phyloP scores from a whole-genome alignment of 2,329 filamentous ascomycete species.

The Alternaria sp. region DNA sequence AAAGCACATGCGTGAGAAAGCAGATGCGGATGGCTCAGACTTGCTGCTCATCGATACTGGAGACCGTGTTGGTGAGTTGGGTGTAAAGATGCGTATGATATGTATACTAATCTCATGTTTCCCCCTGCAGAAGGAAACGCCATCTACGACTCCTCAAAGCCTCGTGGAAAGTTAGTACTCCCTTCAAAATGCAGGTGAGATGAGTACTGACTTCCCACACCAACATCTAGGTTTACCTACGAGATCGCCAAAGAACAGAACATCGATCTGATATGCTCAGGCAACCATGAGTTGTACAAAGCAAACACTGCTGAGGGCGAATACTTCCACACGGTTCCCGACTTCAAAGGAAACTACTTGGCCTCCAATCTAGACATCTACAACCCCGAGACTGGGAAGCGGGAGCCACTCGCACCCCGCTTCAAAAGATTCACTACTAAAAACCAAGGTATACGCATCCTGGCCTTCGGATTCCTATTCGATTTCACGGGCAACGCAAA shows the following conservation, averaged over 20 bases:
- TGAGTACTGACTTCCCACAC: not conserved
- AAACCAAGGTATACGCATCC: constrained; percentile 80
- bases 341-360: constrained; percentile 80
- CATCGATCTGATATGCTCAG: constrained; percentile 83
- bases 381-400: constrained; percentile 72
- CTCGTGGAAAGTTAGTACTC: constrained; percentile 69
- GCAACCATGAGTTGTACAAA: constrained; percentile 96
- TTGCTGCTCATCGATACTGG: constrained; percentile 95
- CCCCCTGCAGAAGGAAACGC: constrained; percentile 79
- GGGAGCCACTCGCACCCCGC: constrained; percentile 77
- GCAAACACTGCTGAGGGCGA: constrained; percentile 78
- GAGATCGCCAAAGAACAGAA: constrained; percentile 83
- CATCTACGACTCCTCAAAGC: constrained; percentile 85
- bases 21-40: constrained; percentile 79
- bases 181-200: not conserved
- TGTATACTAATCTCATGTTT: not conserved
- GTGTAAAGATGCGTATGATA: not conserved
- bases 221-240: constrained; percentile 67
- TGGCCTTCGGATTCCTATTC: constrained; percentile 94
- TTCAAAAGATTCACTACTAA: constrained; percentile 92
- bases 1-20: constrained; percentile 77
- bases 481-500: constrained; percentile 91
- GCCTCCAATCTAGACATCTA: constrained; percentile 93
- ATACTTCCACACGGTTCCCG: constrained; percentile 78
- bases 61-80: constrained; percentile 67